Base-by-base conservation (phyloP, 371 early-diverging fungal genomes). In the Mortierella sp. region DNA sequence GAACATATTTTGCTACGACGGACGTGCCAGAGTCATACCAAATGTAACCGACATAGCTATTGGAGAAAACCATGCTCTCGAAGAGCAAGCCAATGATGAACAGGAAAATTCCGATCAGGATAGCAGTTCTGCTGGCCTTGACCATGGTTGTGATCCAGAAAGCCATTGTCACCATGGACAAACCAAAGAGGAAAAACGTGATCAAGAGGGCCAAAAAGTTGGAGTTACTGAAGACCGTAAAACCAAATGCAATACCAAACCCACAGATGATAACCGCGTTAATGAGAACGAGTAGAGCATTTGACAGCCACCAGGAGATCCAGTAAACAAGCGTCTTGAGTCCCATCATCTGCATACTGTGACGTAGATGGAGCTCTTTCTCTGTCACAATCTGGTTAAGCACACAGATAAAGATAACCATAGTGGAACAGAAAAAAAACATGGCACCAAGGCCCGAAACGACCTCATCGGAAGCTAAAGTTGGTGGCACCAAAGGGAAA, bases 261-360 rank as follows among this genome's bases (percentile, higher is more conserved):
- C 84, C 65, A 48, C 72, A 78, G 9, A 89, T 91, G 22, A 90
- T 84, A 36, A 93, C 62, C 0, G 93, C 84, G 43, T 86, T 87
- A 66, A 93, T 69, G 36, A 88, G 19, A 45, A 92, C 87, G 50
- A 92, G 73, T 48, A 88, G 69, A 13, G 88, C 79, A 43, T 85
- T 86, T 19, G 88, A 86, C 36, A 93, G 52, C 72, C 88, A 90
- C 78, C 87, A 87, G 8, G 83, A 77, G 48, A 91, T 38, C 93
- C 93, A 93, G 80, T 92, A 93, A 5, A 90, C 88, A 40, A 84
- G 58, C 1, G 72, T 79, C 74, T 87, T 88, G 58, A 93, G 85
- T 6, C 93, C 94, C 93, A 93, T 92, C 89, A 92, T 90, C 48
- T 90, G 87, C 90, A 93, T 90, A 61, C 88, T 89, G 67, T 89